Evolutionary conservation across 73 alveolate genomes (phyloP).

Genomic region (Uronychia setigera): DNA sequence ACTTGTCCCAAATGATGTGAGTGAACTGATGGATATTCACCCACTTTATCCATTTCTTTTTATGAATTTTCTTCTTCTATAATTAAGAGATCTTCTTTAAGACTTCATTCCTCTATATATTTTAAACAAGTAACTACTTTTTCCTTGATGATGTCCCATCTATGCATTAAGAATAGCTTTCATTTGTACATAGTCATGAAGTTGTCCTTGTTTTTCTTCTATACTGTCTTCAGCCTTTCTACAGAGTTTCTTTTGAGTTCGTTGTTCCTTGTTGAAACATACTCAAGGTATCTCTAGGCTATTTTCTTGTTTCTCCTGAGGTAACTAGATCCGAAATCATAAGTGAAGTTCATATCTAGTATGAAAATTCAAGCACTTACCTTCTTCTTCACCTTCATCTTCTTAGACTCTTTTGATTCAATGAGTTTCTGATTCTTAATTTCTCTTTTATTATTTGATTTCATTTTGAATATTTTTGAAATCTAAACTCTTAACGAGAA

Average conservation of each 20-base stretch:
- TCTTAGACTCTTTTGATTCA: not conserved
- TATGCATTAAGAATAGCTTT: not conserved
- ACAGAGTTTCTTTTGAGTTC: not conserved
- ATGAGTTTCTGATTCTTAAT: no score
- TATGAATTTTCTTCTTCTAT: no score
- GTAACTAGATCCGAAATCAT: not conserved
- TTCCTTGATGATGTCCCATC: not conserved
- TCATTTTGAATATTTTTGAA: not conserved
- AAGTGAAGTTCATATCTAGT: not conserved
- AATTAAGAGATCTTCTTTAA: no score
- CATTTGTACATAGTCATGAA: not conserved
- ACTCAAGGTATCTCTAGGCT: not conserved
- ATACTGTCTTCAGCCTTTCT: not conserved
- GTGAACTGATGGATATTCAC: not conserved
- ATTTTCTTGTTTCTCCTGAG: not conserved
- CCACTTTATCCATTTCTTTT: no score
- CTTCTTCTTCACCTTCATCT: no score
- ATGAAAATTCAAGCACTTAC: not conserved
- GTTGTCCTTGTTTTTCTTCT: not conserved
- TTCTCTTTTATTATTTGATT: no score
- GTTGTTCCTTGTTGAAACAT: not conserved
- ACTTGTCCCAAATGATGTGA: not conserved
- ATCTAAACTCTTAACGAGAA: not conserved
- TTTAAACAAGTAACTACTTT: not conserved
- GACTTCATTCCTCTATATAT: no score